Conservation (phyloP, 2,329 filamentous ascomycete species). For the Coleophoma cylindrospora region DNA sequence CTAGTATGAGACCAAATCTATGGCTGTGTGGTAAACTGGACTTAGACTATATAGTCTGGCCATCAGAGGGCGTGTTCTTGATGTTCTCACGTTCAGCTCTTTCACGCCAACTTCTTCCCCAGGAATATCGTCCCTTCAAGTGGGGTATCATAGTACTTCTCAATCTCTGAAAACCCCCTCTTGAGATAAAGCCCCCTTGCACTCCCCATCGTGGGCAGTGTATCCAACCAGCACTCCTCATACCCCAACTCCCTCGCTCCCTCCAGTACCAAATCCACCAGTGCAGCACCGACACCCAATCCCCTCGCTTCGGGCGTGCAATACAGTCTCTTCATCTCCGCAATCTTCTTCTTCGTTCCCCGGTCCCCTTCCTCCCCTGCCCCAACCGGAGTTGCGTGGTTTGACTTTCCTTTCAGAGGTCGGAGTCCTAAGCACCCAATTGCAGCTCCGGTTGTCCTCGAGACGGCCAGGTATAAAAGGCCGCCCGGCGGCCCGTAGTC, state of each 20-base stretch:
- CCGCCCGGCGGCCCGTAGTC: slow-evolving; percentile 43
- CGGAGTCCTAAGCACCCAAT: slow-evolving; percentile 48
- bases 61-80: no score
- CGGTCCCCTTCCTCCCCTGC: neutral
- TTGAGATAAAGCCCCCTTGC: slow-evolving; percentile 43
- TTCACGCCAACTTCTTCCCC: slow-evolving; percentile 10
- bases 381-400: no score
- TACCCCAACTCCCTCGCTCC: slow-evolving; percentile 44
- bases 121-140: slow-evolving; percentile 48
- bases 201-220: slow-evolving; percentile 43
- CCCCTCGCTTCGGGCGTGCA: slow-evolving; percentile 41
- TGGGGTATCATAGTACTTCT: slow-evolving; percentile 51
- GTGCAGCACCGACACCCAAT: slow-evolving; percentile 39
- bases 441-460: slow-evolving; percentile 5
- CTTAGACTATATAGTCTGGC: no score
- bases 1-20: no score
- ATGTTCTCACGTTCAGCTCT: no score
- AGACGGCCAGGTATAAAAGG: slow-evolving; percentile 40
- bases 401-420: slow-evolving; percentile 20
- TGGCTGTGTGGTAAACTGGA: no score
- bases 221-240: slow-evolving; percentile 48
- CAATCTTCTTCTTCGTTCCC: slow-evolving; percentile 1
- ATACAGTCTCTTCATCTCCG: slow-evolving; percentile 55
- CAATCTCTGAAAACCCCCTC: slow-evolving; percentile 45
- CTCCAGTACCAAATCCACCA: slow-evolving; percentile 39